Conservation (phyloP, 805 yeast species). For the Starmerella potacharoeniae region DNA sequence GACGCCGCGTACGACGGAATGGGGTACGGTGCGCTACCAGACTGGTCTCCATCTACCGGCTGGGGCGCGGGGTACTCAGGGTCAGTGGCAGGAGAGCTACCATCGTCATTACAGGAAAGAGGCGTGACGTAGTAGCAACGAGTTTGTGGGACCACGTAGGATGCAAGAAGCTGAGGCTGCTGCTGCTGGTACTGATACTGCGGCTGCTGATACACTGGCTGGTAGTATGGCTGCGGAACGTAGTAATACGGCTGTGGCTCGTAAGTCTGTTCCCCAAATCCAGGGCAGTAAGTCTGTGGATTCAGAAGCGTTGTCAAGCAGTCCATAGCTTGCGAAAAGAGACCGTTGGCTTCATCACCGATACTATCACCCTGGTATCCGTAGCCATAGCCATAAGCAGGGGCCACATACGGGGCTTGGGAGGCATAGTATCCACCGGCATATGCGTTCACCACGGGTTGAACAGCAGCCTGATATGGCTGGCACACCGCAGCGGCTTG, state of each 20-base stretch:
- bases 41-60: background rate
- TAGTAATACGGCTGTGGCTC: background rate
- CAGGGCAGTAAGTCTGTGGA: background rate
- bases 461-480: background rate
- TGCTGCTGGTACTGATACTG: conserved; percentile 1
- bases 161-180: conserved; percentile 4
- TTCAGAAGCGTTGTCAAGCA: background rate
- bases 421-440: background rate
- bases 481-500: background rate
- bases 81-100: background rate
- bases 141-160: background rate
- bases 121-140: background rate
- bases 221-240: conserved; percentile 2
- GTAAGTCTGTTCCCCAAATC: background rate
- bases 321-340: background rate
- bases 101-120: background rate
- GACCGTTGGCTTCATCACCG: background rate
- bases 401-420: background rate
- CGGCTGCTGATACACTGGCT: conserved; percentile 7
- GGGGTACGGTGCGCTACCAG: background rate
- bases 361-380: background rate
- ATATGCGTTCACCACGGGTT: background rate
- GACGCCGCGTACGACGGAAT: background rate
- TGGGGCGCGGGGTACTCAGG: background rate
- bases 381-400: background rate